phyloP scores from a whole-genome alignment of 1,284 basidiomycete species.

The Pterulicium gracile region DNA sequence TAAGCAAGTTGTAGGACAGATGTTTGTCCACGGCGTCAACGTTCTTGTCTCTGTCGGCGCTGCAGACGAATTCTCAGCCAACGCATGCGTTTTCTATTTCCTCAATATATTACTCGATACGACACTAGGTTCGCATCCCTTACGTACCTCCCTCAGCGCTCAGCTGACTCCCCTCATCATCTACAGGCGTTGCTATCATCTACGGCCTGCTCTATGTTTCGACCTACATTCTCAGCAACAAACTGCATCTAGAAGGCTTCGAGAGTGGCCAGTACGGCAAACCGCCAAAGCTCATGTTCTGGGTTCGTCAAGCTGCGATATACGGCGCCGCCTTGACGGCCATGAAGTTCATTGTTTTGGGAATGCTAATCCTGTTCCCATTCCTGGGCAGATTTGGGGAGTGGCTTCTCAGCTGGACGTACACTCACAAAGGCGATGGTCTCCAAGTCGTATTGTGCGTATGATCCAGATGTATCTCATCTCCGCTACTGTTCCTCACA shows the following conservation, averaged over 20 bases:
- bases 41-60: constrained; percentile 68
- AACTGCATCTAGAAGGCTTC: constrained; percentile 63
- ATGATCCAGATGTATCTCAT: neutral
- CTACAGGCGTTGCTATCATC: constrained; percentile 73
- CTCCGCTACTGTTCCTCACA: constrained; percentile 3
- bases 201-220: constrained; percentile 68
- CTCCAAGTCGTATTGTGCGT: constrained; percentile 78
- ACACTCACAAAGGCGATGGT: constrained; percentile 41
- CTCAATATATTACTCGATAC: constrained; percentile 93
- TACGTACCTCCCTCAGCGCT: too few relatives aligned
- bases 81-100: constrained; percentile 89
- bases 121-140: constrained; percentile 64
- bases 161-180: too few relatives aligned
- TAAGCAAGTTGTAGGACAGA: constrained; percentile 88
- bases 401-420: constrained; percentile 79
- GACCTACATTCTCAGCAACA: constrained; percentile 59
- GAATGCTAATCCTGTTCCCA: constrained; percentile 62
- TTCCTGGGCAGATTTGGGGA: constrained; percentile 67
- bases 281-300: constrained; percentile 64
- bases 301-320: constrained; percentile 77
- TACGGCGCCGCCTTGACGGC: constrained; percentile 76
- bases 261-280: constrained; percentile 82
- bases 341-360: constrained; percentile 88
- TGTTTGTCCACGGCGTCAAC: constrained; percentile 84
- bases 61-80: constrained; percentile 57